Evolutionary conservation across 352 stramenopile species (phyloP).

Genomic region (Phytopythium sindhum): DNA sequence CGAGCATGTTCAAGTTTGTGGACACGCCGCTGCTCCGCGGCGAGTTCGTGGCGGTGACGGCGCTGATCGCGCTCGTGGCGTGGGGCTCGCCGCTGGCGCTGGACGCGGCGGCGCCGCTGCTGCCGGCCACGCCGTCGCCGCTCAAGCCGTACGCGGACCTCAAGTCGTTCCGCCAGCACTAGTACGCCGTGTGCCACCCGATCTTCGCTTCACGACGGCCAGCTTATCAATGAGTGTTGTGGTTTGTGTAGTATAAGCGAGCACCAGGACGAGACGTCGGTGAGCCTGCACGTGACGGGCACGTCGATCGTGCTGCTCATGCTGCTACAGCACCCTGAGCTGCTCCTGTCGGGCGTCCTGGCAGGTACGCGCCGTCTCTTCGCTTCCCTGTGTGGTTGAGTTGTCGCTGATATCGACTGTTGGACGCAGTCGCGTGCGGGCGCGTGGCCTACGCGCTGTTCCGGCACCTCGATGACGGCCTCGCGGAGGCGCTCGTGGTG

Average conservation of each 20-base stretch:
- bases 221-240: neutral
- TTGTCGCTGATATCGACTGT: neutral
- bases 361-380: no score
- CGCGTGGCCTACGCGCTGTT: slow-evolving; percentile 35
- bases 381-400: neutral
- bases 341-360: slow-evolving; percentile 25
- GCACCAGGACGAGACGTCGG: slow-evolving; percentile 43
- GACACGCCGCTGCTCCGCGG: neutral
- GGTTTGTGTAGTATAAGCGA: slow-evolving; percentile 11
- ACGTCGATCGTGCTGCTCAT: slow-evolving; percentile 38
- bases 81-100: slow-evolving; percentile 19
- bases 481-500: slow-evolving; percentile 25
- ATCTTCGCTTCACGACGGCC: no score
- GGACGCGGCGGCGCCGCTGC: slow-evolving; percentile 7
- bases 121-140: slow-evolving; percentile 18
- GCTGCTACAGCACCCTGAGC: slow-evolving; percentile 30
- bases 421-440: slow-evolving; percentile 27
- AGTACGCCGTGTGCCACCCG: no score
- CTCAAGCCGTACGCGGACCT: slow-evolving; percentile 41
- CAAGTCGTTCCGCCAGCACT: slow-evolving; percentile 37
- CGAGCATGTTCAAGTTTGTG: neutral
- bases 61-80: slow-evolving; percentile 25
- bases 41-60: slow-evolving; percentile 28
- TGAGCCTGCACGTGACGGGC: slow-evolving; percentile 38
- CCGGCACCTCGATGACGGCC: slow-evolving; percentile 34